phyloP scores from a whole-genome alignment of 306 rosid species.

The Mimosa bimucronata region DNA sequence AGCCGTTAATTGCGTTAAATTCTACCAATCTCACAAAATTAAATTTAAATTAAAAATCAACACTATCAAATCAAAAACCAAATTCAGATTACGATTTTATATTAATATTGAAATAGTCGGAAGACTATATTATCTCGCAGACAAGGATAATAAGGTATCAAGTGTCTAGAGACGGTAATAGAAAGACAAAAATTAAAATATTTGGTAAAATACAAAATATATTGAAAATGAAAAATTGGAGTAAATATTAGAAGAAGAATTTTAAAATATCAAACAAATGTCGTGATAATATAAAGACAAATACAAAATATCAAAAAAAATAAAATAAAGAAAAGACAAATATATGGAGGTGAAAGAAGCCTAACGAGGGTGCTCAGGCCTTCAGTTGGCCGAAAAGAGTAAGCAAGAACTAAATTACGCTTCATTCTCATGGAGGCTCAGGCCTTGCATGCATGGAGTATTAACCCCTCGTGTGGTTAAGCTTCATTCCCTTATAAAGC shows the following conservation, averaged over 20 bases:
- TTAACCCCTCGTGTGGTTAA: background rate
- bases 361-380: no score
- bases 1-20: no score
- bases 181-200: background rate
- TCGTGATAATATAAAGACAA: background rate
- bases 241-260: no score
- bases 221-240: background rate
- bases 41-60: no score
- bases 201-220: background rate
- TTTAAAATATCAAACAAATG: background rate
- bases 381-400: no score
- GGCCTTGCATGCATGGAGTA: background rate
- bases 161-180: background rate
- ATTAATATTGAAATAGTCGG: no score
- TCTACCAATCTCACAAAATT: no score
- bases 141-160: background rate
- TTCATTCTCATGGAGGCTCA: background rate
- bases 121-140: background rate
- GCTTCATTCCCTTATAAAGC: background rate
- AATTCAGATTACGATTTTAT: no score
- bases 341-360: background rate
- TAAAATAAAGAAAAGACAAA: no score
- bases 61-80: no score
- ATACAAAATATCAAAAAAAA: no score
- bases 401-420: background rate